These are phyloP conservation scores for Euphorbia pulcherrima DNA, from an alignment of 345 rosid genomes.

Conservation along the genomic window DNA sequence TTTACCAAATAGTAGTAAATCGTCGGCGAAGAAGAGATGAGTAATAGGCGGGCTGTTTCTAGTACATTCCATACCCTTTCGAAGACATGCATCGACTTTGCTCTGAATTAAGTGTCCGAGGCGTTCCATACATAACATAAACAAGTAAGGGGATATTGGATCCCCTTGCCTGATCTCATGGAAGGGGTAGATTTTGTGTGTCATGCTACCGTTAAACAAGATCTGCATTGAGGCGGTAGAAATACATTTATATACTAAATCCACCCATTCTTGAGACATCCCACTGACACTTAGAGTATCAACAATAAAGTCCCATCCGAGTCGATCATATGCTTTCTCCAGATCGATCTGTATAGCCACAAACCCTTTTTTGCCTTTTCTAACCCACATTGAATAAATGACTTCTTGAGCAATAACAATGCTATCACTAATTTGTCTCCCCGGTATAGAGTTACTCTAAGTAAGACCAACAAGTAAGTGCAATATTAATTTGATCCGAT, in stretches of 20 bases:
- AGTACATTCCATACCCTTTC: no score
- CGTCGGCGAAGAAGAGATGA: no score
- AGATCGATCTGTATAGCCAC: not conserved
- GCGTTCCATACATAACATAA: not conserved
- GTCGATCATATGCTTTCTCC: conserved; percentile 14
- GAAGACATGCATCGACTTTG: no score
- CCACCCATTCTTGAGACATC: not conserved
- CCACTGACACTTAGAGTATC: not conserved
- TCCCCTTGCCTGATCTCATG: no score
- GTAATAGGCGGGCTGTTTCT: no score
- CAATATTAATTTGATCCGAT: no score
- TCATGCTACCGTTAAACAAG: not conserved
- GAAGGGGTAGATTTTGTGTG: not conserved
- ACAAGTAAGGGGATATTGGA: not conserved
- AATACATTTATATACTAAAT: not conserved
- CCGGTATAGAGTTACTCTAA: not conserved
- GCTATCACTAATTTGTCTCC: not conserved
- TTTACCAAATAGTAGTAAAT: no score
- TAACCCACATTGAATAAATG: not conserved
- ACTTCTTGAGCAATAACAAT: not conserved
- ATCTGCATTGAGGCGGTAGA: not conserved
- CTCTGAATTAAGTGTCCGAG: not conserved
- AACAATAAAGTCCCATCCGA: not conserved
- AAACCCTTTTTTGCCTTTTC: not conserved
- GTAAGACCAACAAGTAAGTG: no score